Base-by-base conservation (phyloP, 306 rosid species). In the Cicer cuneatum region DNA sequence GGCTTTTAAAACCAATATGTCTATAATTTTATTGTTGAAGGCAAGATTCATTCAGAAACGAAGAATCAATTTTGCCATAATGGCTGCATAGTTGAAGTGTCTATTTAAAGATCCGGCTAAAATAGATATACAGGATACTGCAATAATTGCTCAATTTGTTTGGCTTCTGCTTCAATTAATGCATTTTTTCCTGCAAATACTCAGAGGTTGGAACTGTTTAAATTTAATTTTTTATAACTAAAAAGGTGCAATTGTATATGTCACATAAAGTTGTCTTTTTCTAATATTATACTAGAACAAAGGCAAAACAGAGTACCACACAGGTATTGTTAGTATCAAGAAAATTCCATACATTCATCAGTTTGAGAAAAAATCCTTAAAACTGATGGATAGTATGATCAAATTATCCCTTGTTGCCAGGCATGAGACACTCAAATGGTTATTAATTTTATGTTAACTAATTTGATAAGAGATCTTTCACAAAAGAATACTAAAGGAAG, bases 61-160 rank as follows among this genome's bases (percentile, higher is more conserved):
- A 9, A 51, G 42, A 18, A 65, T 18, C 40, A n/a, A 42, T 40
- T 51, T 80, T 16, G 15, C 66, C 11, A 42, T 12, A 74, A 42
- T 2, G 4, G 61, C 41, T 6, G 54, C 68, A 13, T 16, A 69
- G 45, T 74, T 80, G 38, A 47, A 66, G 38, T 58, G 15, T 51
- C 43, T 80, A 52, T 21, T 24, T 56, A 73, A 72, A n/a, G 15
- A 58, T 24, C 57, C 60, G 43, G 60, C 61, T 74, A 46, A 29
- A 63, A 42, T 33, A 41, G 70, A 14, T 71, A 71, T 61, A 62
- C 66, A 78, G 46, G 45, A 43, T 70, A 43, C 49, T 45, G 48
- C 16, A 38, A 46, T 46, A 35, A 35, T 52, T 72, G 65, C 56
- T 81, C 66, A 54, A 29, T 61, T 58, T n/a, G 66, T 56, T 81